Evolutionary conservation across 768 basidiomycete genomes (phyloP).

Genomic region (Tricholoma flavovirens): DNA sequence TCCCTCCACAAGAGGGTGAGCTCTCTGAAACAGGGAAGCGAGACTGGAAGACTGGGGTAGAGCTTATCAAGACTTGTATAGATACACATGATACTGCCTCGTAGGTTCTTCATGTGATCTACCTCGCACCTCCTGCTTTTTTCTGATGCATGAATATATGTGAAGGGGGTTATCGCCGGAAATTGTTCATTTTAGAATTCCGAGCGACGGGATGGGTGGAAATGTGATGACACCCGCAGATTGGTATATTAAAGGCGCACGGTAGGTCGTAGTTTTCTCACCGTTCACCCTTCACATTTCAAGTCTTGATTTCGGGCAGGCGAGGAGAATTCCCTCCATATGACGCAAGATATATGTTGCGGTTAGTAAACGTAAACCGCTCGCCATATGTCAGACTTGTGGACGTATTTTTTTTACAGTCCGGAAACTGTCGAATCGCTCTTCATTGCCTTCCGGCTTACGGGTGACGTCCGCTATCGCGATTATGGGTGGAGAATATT

Average conservation of each 20-base stretch:
- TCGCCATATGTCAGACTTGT: not conserved
- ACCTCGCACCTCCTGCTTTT: not conserved
- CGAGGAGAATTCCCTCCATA: conserved; percentile 46
- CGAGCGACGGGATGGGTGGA: conserved; percentile 47
- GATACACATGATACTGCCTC: conserved; percentile 78
- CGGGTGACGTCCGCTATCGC: conserved; percentile 77
- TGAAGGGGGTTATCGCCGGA: conserved; percentile 80
- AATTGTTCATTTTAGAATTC: conserved; percentile 78
- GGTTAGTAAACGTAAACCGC: conserved; percentile 44
- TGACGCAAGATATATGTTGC: conserved; percentile 90
- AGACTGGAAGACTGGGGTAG: conserved; percentile 79
- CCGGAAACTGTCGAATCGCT: conserved; percentile 95
- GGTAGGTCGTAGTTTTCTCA: conserved; percentile 31
- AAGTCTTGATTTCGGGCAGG: conserved; percentile 13
- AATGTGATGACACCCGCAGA: conserved; percentile 46
- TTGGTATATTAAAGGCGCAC: conserved; percentile 90
- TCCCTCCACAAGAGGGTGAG: conserved; percentile 61
- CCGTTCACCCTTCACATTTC: not conserved
- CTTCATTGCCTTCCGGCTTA: conserved; percentile 87
- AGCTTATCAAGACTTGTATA: conserved; percentile 85
- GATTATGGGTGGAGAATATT: conserved; percentile 87
- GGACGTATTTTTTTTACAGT: conserved; percentile 28
- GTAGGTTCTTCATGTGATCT: conserved; percentile 37
- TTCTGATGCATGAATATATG: not conserved
- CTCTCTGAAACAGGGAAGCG: conserved; percentile 58